A percentile compares a stretch with the other conserved stretches of the same genome.
These are phyloP conservation scores for Tolypocladium ovalisporum DNA, from an alignment of 2,329 filamentous ascomycete genomes.

Conservation along the genomic window DNA sequence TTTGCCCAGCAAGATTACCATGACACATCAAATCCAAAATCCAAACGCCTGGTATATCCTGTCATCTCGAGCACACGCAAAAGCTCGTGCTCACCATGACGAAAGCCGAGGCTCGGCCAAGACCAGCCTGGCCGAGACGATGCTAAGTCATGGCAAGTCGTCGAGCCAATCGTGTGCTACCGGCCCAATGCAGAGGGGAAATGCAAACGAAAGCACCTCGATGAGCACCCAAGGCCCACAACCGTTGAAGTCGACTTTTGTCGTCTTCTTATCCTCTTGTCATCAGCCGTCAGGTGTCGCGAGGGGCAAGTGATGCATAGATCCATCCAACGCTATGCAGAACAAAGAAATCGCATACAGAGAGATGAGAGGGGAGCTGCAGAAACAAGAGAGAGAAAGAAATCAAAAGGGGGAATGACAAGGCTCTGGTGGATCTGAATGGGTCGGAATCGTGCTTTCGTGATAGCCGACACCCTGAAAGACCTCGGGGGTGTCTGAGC, in stretches of 20 bases:
- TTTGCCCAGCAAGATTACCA: constrained; percentile 5
- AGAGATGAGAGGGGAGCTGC: background rate
- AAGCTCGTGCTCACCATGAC: background rate
- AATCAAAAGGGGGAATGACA: background rate
- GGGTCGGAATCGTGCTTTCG: background rate
- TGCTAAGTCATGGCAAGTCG: background rate
- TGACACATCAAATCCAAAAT: background rate
- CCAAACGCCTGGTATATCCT: constrained; percentile 7
- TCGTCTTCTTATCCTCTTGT: background rate
- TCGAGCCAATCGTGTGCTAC: background rate
- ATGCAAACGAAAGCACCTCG: background rate
- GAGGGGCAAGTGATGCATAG: background rate
- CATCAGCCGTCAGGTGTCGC: background rate
- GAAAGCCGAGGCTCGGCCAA: background rate
- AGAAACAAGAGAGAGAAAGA: background rate
- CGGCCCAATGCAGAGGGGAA: background rate
- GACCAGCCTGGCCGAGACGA: background rate
- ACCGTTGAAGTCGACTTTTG: background rate
- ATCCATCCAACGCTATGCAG: background rate
- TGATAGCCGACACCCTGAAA: background rate
- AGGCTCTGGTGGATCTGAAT: background rate
- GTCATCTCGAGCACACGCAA: constrained; percentile 1
- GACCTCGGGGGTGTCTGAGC: background rate
- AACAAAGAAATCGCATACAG: background rate
- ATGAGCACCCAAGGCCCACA: background rate